Conservation (phyloP, 2,329 filamentous ascomycete genomes). For the Diaporthe sp. region DNA sequence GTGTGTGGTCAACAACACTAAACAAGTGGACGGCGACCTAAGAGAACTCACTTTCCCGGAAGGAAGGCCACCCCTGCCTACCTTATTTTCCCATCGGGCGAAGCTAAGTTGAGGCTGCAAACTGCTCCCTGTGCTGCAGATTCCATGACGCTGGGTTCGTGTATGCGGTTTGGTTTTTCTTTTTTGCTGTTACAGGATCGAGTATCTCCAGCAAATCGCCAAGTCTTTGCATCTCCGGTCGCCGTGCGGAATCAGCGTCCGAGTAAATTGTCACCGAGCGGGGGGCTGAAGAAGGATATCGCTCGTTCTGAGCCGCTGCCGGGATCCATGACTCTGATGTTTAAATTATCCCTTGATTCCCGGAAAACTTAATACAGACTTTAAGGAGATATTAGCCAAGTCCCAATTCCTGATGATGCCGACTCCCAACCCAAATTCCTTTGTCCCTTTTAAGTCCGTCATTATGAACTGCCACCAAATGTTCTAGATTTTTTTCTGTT, state of each 20-base stretch:
- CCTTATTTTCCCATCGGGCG: background rate
- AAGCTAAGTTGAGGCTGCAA: background rate
- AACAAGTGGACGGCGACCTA: constrained; percentile 25
- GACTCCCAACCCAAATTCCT: background rate
- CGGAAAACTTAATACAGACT: background rate
- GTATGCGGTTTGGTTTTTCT: background rate
- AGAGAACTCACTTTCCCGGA: background rate
- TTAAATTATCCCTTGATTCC: background rate
- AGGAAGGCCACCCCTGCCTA: constrained; percentile 2
- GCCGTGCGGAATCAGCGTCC: background rate
- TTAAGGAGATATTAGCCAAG: background rate
- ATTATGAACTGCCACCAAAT: background rate
- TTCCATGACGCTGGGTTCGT: constrained; percentile 14
- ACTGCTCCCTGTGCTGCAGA: background rate
- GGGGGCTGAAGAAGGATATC: background rate
- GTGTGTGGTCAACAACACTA: background rate
- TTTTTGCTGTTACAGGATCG: background rate
- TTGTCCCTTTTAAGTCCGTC: background rate
- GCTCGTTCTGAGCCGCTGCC: background rate
- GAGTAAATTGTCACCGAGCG: background rate
- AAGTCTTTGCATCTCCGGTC: background rate
- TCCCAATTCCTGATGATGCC: background rate
- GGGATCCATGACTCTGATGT: background rate
- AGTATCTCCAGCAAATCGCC: constrained; percentile 18
- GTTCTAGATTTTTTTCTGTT: background rate